Evolutionary conservation across 805 yeast genomes (phyloP), one percentile per base, ranked within the genome.

Genomic region (Pichia rugopelliculosa): DNA sequence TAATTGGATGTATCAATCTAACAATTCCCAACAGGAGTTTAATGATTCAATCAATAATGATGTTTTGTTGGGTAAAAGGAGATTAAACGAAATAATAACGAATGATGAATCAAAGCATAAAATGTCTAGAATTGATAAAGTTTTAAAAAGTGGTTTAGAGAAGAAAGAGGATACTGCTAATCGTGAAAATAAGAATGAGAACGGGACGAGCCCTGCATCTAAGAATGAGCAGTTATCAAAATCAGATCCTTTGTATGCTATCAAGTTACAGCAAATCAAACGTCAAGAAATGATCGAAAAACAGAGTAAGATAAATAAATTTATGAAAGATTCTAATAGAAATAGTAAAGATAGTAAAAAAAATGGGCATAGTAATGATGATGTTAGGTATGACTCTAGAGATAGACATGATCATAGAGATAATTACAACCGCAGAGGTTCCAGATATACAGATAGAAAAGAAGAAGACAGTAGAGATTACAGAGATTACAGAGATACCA

Each of bases 1-100:
- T 21, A 84, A 78, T 39, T 90, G 97, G 97, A 91, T 91, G 95
- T 90, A 90, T 59, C 76, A 82, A 13, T 79, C 73, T 21, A 71
- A 79, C 3, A 48, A 44, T 38, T 20, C 56, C 41, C 17, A 55
- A 8, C 45, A 45, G 22, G 54, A 53, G 6, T 57, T 52, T 1
- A 59, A 56, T 6, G 54, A 57, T 6, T 59, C 53, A 25, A 69
- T 70, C 1, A 68, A 70, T n/a, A 83, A 80, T 49, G 81, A 72
- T 48, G 69, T 76, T 54, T 59, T 82, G 12, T 57, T 75, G 36
- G 87, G 87, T 1, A 74, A 69, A 58, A 70, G 71, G 52, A 61
- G 75, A 11, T 62, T 78, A 20, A 26, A 17, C 25, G 45, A 40
- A 17, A 25, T 46, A 11, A 18, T 42, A 18, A n/a, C n/a, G 13